These are phyloP conservation scores for Solioccasus polychromus DNA, from an alignment of 768 basidiomycete species.

Conservation along the genomic window DNA sequence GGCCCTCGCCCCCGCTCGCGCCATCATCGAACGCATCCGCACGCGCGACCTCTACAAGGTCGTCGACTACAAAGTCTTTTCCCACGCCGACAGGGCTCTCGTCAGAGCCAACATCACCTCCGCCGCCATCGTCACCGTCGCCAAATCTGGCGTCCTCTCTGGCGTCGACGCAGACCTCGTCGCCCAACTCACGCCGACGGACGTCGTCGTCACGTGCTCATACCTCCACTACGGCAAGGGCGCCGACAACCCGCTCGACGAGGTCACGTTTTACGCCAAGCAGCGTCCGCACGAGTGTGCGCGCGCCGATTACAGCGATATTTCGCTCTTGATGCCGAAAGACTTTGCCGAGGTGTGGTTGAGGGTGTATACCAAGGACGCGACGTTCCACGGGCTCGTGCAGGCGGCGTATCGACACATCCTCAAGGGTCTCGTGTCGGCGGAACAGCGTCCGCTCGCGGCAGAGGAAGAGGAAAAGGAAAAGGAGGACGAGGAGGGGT, in stretches of 20 bases:
- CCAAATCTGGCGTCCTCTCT: conserved; percentile 25
- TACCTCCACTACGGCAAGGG: conserved; percentile 79
- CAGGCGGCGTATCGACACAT: conserved; percentile 64
- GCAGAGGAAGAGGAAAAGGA: conserved; percentile 1
- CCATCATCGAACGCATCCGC: conserved; percentile 60
- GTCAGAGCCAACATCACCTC: conserved; percentile 35
- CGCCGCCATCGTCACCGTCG: conserved; percentile 42
- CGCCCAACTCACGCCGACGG: conserved; percentile 37
- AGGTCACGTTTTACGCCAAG: conserved; percentile 74
- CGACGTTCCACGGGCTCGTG: conserved; percentile 52
- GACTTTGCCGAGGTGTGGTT: conserved; percentile 70
- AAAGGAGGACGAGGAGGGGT: conserved; percentile 13
- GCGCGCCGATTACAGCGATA: conserved; percentile 50
- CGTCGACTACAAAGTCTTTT: conserved; percentile 63
- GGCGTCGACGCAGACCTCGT: conserved; percentile 30
- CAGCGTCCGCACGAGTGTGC: conserved; percentile 44
- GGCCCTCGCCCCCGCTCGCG: conserved; percentile 58
- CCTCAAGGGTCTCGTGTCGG: conserved; percentile 22
- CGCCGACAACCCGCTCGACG: conserved; percentile 64
- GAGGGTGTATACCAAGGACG: conserved; percentile 68
- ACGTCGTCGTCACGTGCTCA: conserved; percentile 64
- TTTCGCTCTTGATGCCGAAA: conserved; percentile 62
- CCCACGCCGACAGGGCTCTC: conserved; percentile 27
- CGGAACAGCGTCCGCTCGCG: neutral
- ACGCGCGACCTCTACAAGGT: conserved; percentile 64